Conservation (phyloP, 192 early-diverging fungal genomes). For the Mycoemilia scoparia region DNA sequence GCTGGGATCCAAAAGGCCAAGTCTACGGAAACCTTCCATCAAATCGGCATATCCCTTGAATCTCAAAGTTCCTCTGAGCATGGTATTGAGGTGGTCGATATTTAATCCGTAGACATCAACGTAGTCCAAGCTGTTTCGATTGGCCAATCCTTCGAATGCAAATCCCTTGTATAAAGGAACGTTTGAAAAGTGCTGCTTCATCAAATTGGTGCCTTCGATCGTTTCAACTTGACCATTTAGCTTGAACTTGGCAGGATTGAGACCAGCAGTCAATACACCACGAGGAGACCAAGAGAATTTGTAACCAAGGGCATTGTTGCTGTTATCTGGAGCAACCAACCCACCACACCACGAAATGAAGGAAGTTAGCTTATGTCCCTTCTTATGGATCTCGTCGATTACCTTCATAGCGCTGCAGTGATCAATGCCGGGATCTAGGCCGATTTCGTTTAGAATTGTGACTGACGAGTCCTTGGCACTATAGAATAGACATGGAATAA, state of each 20-base stretch:
- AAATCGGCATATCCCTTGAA: constrained; percentile 84
- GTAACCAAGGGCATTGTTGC: constrained; percentile 78
- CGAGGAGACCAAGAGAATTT: constrained; percentile 93
- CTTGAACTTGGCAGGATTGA: constrained; percentile 70
- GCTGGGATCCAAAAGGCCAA: constrained; percentile 57
- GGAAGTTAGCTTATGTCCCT: constrained; percentile 49
- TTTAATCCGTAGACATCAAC: constrained; percentile 68
- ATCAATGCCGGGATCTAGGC: constrained; percentile 95
- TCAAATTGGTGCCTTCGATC: constrained; percentile 48
- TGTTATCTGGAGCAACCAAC: constrained; percentile 78
- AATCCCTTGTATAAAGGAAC: constrained; percentile 76
- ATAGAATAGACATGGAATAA: too few species aligned
- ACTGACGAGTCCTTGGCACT: constrained; percentile 64
- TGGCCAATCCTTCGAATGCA: constrained; percentile 82
- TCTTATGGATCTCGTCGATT: constrained; percentile 66
- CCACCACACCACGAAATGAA: constrained; percentile 97
- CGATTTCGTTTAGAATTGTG: constrained; percentile 92
- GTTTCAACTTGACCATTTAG: constrained; percentile 41
- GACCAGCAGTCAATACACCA: constrained; percentile 75
- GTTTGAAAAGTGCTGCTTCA: constrained; percentile 45
- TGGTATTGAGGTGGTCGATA: constrained; percentile 54
- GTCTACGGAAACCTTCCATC: constrained; percentile 53
- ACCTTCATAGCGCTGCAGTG: constrained; percentile 93
- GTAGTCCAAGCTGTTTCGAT: constrained; percentile 85
- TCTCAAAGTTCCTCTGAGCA: constrained; percentile 90